Percentiles rank a stretch among this genome's conserved stretches.
Evolutionary conservation across 2,329 filamentous ascomycete species (phyloP).

Genomic region (Penicillium sp.): DNA sequence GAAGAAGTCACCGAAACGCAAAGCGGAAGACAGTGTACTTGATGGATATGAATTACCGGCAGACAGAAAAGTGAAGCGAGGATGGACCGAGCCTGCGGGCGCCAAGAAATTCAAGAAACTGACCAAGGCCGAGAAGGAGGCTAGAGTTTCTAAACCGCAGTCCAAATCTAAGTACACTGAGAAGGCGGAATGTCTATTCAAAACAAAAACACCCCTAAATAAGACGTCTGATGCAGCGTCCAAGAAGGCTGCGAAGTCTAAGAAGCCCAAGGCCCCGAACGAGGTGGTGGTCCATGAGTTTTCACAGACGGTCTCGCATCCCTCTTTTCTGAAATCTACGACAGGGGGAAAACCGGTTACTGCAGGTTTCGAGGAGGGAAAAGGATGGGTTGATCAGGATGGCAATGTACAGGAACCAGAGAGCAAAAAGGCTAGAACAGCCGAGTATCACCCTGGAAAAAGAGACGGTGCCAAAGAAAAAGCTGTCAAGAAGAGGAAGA

Average conservation of each 20-base stretch:
- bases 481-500: slow-evolving; percentile 11
- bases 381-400: slow-evolving; percentile 80
- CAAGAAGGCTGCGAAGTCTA: slow-evolving; percentile 46
- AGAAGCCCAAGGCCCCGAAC: slow-evolving; percentile 58
- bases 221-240: slow-evolving; percentile 26
- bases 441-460: slow-evolving; percentile 28
- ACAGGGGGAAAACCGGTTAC: slow-evolving; percentile 45
- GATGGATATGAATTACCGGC: slow-evolving; percentile 68
- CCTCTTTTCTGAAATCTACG: slow-evolving; percentile 69
- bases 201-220: slow-evolving; percentile 68
- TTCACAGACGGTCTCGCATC: slow-evolving; percentile 75
- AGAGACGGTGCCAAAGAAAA: slow-evolving; percentile 23
- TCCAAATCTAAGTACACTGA: slow-evolving; percentile 76
- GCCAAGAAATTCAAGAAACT: slow-evolving; percentile 41
- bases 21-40: slow-evolving; percentile 55
- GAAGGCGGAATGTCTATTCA: slow-evolving; percentile 77
- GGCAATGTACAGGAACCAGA: slow-evolving; percentile 62
- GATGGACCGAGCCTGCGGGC: slow-evolving; percentile 71
- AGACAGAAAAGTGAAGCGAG: slow-evolving; percentile 77
- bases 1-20: slow-evolving; percentile 19
- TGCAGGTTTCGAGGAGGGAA: slow-evolving; percentile 71
- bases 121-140: slow-evolving; percentile 49
- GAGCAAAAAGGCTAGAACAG: slow-evolving; percentile 27
- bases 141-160: slow-evolving; percentile 55
- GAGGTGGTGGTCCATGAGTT: slow-evolving; percentile 83